Percentiles rank a stretch among this genome's conserved stretches.
These are phyloP conservation scores for Scenedesmus sp. DNA, from an alignment of 163 green algal species.

Conservation along the genomic window DNA sequence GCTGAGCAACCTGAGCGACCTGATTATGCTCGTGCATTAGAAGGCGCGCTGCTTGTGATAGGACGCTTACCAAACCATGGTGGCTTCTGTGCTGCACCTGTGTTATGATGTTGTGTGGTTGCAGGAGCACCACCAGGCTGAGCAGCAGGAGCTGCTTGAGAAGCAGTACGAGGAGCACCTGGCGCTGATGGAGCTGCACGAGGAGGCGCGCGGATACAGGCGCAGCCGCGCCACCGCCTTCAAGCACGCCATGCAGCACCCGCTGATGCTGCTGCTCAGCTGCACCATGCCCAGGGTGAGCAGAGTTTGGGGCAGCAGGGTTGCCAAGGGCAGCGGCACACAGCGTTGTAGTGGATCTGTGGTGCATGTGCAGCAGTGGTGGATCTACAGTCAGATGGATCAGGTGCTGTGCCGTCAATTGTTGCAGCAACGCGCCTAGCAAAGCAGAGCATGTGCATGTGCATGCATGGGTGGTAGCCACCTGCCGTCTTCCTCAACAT, in stretches of 20 bases:
- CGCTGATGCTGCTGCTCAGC: slow-evolving; percentile 44
- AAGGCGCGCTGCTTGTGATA: too few species aligned
- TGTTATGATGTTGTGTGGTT: not conserved
- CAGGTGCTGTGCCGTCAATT: too few species aligned
- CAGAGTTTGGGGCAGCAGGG: not conserved
- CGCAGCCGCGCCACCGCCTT: not conserved
- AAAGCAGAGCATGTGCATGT: not conserved
- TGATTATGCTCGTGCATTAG: too few species aligned
- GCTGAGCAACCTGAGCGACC: slow-evolving; percentile 26
- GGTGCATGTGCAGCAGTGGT: too few species aligned
- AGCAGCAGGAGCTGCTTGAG: slow-evolving; percentile 51
- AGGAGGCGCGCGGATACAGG: slow-evolving; percentile 15
- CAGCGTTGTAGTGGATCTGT: not conserved
- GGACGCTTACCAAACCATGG: not conserved
- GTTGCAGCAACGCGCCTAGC: too few species aligned
- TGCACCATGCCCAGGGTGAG: slow-evolving; percentile 59
- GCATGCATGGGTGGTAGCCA: not conserved
- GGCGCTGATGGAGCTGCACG: slow-evolving; percentile 4
- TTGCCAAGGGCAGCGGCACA: not conserved
- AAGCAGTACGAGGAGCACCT: slow-evolving; percentile 48
- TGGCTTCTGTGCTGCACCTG: not conserved
- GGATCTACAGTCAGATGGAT: too few species aligned
- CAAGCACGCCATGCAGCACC: slow-evolving; percentile 49
- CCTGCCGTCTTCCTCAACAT: not conserved
- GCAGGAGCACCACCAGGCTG: slow-evolving; percentile 25